Conservation (phyloP, 768 basidiomycete species). For the Rubroboletus satanas region DNA sequence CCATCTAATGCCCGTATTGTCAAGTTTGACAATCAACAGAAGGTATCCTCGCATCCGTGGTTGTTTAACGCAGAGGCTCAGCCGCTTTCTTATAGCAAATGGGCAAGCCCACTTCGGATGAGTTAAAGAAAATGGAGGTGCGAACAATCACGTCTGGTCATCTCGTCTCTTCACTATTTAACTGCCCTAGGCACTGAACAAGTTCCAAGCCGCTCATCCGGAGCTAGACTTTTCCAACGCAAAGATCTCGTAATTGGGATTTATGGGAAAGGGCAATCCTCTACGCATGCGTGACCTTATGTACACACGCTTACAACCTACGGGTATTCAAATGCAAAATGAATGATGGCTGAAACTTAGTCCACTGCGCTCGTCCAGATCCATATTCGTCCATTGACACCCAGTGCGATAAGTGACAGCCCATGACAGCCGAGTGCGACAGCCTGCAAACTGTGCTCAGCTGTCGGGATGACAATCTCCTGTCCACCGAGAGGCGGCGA, state of each 20-base stretch:
- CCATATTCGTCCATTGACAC: constrained; percentile 20
- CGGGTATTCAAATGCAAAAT: neutral
- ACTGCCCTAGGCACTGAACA: constrained; percentile 63
- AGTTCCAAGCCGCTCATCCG: constrained; percentile 87
- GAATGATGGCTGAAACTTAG: neutral
- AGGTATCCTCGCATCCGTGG: constrained; percentile 25
- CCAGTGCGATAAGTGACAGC: constrained; percentile 21
- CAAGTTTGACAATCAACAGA: constrained; percentile 45
- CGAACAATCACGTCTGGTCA: constrained; percentile 8
- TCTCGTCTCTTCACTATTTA: neutral
- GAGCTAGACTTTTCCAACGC: constrained; percentile 94
- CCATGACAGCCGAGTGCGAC: constrained; percentile 45
- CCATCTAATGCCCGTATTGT: constrained; percentile 11
- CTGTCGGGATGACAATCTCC: constrained; percentile 22
- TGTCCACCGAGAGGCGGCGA: constrained; percentile 17
- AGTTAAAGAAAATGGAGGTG: constrained; percentile 89
- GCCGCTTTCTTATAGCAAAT: constrained; percentile 58
- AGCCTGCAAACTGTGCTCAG: constrained; percentile 31
- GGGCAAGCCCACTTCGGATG: constrained; percentile 94
- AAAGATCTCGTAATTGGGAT: constrained; percentile 62
- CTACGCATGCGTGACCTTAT: neutral
- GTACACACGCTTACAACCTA: neutral
- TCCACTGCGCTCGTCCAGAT: constrained; percentile 25
- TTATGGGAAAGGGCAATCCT: neutral
- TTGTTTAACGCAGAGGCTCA: neutral